Evolutionary conservation across 805 yeast species (phyloP).

Genomic region (Diddensiella transvaalensis): DNA sequence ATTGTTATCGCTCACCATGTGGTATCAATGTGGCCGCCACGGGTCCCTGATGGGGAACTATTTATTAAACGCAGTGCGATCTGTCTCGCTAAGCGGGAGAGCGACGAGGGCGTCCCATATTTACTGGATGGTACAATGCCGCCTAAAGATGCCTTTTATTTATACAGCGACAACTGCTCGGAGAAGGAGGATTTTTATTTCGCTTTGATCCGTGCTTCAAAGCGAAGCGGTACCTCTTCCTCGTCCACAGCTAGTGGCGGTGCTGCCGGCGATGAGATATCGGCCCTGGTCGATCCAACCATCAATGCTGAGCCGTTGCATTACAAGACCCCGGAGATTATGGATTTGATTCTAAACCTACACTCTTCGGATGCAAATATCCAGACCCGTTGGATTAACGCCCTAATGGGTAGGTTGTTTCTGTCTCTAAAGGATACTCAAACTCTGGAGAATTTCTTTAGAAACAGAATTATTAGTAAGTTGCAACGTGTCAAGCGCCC

Average conservation of each 20-base stretch:
- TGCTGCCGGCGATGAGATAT: conserved; percentile 9
- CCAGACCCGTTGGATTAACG: conserved; percentile 88
- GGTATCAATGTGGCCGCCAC: conserved; percentile 83
- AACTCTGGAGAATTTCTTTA: conserved; percentile 54
- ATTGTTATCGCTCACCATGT: conserved; percentile 69
- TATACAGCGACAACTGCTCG: conserved; percentile 72
- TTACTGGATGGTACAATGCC: conserved; percentile 26
- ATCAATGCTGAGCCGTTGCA: conserved; percentile 70
- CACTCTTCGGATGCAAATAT: conserved; percentile 81
- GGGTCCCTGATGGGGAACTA: conserved; percentile 66
- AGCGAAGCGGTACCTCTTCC: conserved; percentile 31
- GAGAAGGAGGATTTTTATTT: conserved; percentile 95
- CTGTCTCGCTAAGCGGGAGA: conserved; percentile 55
- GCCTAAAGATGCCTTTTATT: conserved; percentile 46
- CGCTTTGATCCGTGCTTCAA: conserved; percentile 73
- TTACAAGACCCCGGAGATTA: conserved; percentile 65
- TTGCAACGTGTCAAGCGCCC: conserved; percentile 79
- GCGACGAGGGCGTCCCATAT: conserved; percentile 25
- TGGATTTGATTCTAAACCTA: conserved; percentile 67
- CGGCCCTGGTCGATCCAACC: conserved; percentile 44
- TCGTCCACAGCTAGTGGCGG: conserved; percentile 5
- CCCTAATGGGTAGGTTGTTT: conserved; percentile 77
- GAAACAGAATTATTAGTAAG: conserved; percentile 62
- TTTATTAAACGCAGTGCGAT: conserved; percentile 80
- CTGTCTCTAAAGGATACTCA: conserved; percentile 72